Evolutionary conservation across 2,329 filamentous ascomycete genomes (phyloP), one percentile per base, ranked within the genome.

Genomic region (Rhynchosporium secalis): DNA sequence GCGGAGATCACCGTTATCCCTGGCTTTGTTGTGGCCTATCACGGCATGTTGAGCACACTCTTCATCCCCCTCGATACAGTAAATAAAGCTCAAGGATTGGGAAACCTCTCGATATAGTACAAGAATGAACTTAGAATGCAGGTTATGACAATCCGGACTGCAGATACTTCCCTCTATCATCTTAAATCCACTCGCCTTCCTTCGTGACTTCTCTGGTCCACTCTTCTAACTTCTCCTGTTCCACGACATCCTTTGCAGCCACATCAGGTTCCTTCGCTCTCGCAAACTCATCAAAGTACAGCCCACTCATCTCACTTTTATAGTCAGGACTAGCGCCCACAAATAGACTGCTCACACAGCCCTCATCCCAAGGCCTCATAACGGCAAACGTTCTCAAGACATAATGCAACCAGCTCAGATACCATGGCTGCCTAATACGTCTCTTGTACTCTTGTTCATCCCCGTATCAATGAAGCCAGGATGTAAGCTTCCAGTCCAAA

Each of bases 391-490:
- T 40, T 3, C 43, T 47, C 12, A 66, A 41, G 6, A 63, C 29
- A 33, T 43, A 46, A 57, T 62, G 55, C 2, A 66, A 38, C 65
- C 65, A 65, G 4, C 36, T 58, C 31, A 63, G 54, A 26, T 55
- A 55, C 66, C 66, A 65, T 9, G 48, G 47, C 33, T 54, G 36
- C 43, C 43, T 48, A 31, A 20, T 20, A 20, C 1, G 20, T 64
- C 61, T 15, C 58, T 51, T 40, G 49, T 64, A 43, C 61, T 56
- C 46, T 62, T 55, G 28, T 65, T 64, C 48, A 65, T n/a, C 31
- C 62, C 59, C 8, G 64, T 65, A 33, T 64, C 61, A 20, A 69
- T 63, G 36, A 69, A 63, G 2, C 66, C 64, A 0, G 65, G 66
- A 51, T 67, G 66, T 9, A 69, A 26, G 28, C 56, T 45, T 2